phyloP scores from a whole-genome alignment of 106 monocot species.

The Phalaenopsis equestris region DNA sequence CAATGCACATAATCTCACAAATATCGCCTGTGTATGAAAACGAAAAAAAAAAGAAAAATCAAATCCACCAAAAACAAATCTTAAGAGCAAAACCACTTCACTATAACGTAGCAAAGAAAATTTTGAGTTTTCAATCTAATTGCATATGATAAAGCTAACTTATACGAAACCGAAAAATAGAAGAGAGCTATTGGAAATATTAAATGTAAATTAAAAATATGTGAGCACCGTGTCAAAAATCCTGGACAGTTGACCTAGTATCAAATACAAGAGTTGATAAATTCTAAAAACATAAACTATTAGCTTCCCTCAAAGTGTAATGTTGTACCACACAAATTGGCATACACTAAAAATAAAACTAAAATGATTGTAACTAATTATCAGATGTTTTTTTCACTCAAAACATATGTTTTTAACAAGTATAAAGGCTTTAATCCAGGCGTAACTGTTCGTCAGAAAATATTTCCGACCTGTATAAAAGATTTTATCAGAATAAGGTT shows the following conservation, averaged over 20 bases:
- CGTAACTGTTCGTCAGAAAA: too few relatives aligned
- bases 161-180: not conserved
- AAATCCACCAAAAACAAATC: not conserved
- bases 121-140: too few relatives aligned
- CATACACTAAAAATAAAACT: not conserved
- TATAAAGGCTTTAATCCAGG: not conserved
- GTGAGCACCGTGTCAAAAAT: not conserved
- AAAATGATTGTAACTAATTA: not conserved
- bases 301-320: not conserved
- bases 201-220: not conserved
- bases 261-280: not conserved
- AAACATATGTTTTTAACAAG: too few relatives aligned
- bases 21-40: not conserved
- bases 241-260: not conserved
- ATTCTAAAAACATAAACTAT: not conserved
- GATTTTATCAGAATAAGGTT: too few relatives aligned
- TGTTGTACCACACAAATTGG: not conserved
- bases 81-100: not conserved
- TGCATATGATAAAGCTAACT: not conserved
- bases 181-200: not conserved
- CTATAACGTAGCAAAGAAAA: not conserved
- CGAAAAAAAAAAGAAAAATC: not conserved
- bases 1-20: not conserved
- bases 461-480: too few relatives aligned
- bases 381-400: too few relatives aligned